phyloP scores from a whole-genome alignment of 805 yeast species.

The Scheffersomyces amazonensis region DNA sequence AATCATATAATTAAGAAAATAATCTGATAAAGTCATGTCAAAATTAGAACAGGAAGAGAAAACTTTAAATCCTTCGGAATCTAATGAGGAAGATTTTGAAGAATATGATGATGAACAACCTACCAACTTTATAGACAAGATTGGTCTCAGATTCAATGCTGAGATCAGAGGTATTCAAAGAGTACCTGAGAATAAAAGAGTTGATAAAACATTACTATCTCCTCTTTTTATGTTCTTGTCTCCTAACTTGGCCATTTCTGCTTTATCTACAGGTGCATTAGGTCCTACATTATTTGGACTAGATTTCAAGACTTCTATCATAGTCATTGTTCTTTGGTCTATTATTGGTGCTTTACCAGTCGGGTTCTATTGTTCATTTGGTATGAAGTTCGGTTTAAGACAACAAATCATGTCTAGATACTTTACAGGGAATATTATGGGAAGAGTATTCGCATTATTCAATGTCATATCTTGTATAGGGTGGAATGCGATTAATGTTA shows the following conservation, averaged over 20 bases:
- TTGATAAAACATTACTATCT: slow-evolving; percentile 12
- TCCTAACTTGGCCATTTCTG: slow-evolving; percentile 34
- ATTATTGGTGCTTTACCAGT: slow-evolving; percentile 36
- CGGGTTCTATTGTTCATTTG: slow-evolving; percentile 35
- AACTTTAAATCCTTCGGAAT: neutral
- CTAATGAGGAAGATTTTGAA: neutral
- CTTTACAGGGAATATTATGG: slow-evolving; percentile 29
- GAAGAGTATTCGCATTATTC: slow-evolving; percentile 25
- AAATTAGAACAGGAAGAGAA: neutral
- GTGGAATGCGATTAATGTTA: slow-evolving; percentile 31
- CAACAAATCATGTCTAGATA: slow-evolving; percentile 30
- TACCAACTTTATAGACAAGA: slow-evolving; percentile 17
- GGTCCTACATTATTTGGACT: slow-evolving; percentile 31
- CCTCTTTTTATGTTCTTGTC: slow-evolving; percentile 26
- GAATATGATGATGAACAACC: slow-evolving; percentile 2
- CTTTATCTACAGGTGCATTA: slow-evolving; percentile 34
- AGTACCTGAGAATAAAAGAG: slow-evolving; percentile 22
- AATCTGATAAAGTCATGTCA: neutral
- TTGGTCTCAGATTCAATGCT: slow-evolving; percentile 22
- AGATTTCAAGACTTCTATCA: slow-evolving; percentile 29
- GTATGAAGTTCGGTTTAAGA: slow-evolving; percentile 39
- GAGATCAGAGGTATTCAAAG: slow-evolving; percentile 27
- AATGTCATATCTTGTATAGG: slow-evolving; percentile 29
- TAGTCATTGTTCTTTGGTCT: slow-evolving; percentile 29
- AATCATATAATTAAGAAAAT: no score